A percentile compares a stretch with the other conserved stretches of the same genome.
Conservation (phyloP, 768 basidiomycete species). For the Suillus decipiens region DNA sequence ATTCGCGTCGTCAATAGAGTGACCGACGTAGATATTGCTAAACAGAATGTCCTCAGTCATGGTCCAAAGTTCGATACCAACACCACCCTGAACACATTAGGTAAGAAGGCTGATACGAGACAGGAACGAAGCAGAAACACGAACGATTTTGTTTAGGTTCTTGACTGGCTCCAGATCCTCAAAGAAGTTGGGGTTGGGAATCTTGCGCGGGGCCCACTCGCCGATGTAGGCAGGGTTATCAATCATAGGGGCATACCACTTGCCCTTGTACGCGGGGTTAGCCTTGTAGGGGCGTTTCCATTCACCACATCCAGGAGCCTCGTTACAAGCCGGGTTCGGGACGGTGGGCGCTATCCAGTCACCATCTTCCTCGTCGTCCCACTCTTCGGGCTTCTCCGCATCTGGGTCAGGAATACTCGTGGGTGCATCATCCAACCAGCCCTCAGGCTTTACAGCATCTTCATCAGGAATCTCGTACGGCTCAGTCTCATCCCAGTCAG, state of each 20-base stretch:
- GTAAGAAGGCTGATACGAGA: constrained; percentile 7
- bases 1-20: constrained; percentile 86
- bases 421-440: constrained; percentile 93
- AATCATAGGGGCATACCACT: constrained; percentile 93
- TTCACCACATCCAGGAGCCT: constrained; percentile 91
- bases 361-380: constrained; percentile 99
- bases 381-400: constrained; percentile 95
- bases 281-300: constrained; percentile 89
- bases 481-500: constrained; percentile 97
- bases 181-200: constrained; percentile 88
- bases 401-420: constrained; percentile 87
- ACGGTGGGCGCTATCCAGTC: constrained; percentile 95
- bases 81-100: constrained; percentile 64
- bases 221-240: constrained; percentile 99
- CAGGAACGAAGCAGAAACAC: constrained; percentile 24
- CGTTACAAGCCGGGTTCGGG: constrained; percentile 87
- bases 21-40: constrained; percentile 92
- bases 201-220: constrained; percentile 88
- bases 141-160: constrained; percentile 80
- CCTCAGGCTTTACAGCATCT: constrained; percentile 88
- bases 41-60: constrained; percentile 97
- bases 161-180: constrained; percentile 85
- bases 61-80: constrained; percentile 99
- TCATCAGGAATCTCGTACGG: constrained; percentile 90
- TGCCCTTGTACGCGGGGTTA: constrained; percentile 97